Base-by-base conservation (phyloP, 2,329 filamentous ascomycete genomes). In the Pseudogymnoascus sp. region DNA sequence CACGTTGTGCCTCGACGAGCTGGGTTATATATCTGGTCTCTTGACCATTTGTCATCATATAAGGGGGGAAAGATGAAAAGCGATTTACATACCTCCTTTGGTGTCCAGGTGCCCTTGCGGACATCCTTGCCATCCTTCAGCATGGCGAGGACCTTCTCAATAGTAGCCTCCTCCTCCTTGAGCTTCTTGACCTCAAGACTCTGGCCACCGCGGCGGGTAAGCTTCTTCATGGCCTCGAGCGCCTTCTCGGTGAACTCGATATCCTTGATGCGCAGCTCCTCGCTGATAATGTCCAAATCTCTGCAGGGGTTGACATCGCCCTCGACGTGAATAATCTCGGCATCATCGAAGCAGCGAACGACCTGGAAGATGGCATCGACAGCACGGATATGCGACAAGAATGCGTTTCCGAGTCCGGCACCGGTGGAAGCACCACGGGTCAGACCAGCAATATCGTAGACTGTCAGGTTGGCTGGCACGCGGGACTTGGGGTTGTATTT, bases 291-390 rank as follows among this genome's bases (percentile, higher is more conserved):
- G 73, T 91, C 90, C 70, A 99, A 79, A 82, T 99, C 95, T 74
- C 95, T 88, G 65, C 90, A 85, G 36, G 95, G 96, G 79, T 99
- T 90, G 71, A 99, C 96, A 72, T 99, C 95, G 75, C 95, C 96
- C 83, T 99, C 96, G 69, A 99, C 93, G 84, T 99, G 95, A 72
- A 97, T 97, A 73, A 99, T 99, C 80, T 99, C 95, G 65, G 93
- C 95, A 82, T 99, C 95, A 75, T 99, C 96, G 79, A 99, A 97
- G 80, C 90, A 96, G 72, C 93, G 88, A 38, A 97, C 93, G 49
- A 97, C 93, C 78, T 96, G 91, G 83, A 96, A 97, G 78, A 97
- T 96, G 77, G 93, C 93, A 82, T 97, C 93, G 77, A 97, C 93
- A 62, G 95, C 95, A 75, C 96, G 91, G 72, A 99, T 99, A 78